Evolutionary conservation across 768 basidiomycete genomes (phyloP).

Genomic region (Leccinum boreale): DNA sequence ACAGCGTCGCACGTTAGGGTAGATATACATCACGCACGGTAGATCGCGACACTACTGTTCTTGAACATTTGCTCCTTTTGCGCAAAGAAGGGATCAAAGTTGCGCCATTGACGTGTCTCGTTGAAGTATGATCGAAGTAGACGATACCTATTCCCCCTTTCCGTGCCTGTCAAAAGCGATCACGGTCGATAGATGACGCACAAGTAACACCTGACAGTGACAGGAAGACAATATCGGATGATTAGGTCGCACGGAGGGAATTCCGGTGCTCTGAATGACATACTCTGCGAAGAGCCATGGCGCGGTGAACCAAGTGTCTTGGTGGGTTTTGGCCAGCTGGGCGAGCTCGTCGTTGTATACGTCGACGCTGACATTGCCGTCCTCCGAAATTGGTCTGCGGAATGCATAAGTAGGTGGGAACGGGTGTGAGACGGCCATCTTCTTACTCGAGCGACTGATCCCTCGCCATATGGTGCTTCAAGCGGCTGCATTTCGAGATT

Average conservation of each 20-base stretch:
- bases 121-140: constrained; percentile 72
- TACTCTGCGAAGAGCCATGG: constrained; percentile 98
- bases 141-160: constrained; percentile 60
- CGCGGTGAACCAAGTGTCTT: constrained; percentile 84
- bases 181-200: constrained; percentile 30
- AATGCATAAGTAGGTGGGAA: neutral
- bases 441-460: constrained; percentile 67
- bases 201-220: constrained; percentile 63
- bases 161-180: neutral
- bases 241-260: neutral
- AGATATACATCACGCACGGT: constrained; percentile 48
- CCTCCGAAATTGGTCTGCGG: constrained; percentile 63
- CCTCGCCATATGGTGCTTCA: constrained; percentile 89
- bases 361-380: constrained; percentile 66
- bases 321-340: constrained; percentile 40
- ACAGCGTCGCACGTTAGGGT: neutral
- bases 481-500: constrained; percentile 65
- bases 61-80: constrained; percentile 83
- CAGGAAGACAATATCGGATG: neutral
- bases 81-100: constrained; percentile 77
- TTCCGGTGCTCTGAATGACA: constrained; percentile 22
- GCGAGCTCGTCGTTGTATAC: constrained; percentile 77
- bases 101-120: constrained; percentile 63
- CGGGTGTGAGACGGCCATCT: neutral
- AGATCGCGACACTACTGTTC: constrained; percentile 72